Conservation (phyloP, 2,329 filamentous ascomycete genomes). For the Beauveria sp. region DNA sequence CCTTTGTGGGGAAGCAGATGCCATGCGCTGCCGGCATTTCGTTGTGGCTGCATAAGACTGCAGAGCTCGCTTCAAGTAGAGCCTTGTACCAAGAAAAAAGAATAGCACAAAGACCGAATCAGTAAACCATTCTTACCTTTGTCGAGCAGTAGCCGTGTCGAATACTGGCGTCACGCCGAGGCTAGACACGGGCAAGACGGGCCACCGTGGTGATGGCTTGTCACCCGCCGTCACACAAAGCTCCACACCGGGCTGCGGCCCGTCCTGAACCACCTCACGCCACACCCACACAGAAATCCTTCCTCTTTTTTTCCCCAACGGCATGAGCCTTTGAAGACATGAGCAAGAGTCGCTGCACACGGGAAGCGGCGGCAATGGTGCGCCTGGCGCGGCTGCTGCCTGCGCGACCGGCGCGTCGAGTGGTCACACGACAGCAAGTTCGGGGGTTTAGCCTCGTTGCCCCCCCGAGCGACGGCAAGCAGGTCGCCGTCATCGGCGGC, state of each 20-base stretch:
- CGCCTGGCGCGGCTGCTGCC: not conserved
- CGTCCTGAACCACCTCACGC: not conserved
- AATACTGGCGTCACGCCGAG: not conserved
- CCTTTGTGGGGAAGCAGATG: not conserved
- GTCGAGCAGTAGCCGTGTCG: not conserved
- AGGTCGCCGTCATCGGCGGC: conserved; percentile 66
- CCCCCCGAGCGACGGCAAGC: conserved; percentile 11
- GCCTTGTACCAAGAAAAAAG: too few relatives aligned
- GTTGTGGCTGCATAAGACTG: too few relatives aligned
- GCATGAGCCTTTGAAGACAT: conserved; percentile 1
- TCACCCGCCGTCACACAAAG: not conserved
- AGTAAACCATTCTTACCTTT: too few relatives aligned
- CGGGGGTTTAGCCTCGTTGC: too few relatives aligned
- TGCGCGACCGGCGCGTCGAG: not conserved
- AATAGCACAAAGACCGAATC: too few relatives aligned
- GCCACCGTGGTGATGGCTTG: too few relatives aligned
- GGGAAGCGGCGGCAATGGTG: not conserved
- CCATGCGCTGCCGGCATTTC: not conserved
- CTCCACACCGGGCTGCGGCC: not conserved
- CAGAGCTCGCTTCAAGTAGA: too few relatives aligned
- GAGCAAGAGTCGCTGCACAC: not conserved
- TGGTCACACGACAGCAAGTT: not conserved
- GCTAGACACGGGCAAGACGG: too few relatives aligned
- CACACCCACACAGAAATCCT: not conserved
- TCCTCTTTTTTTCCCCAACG: not conserved